Conservation (phyloP, 225 moss, liverwort and hornwort genomes). For the Thuidium tamariscinum region DNA sequence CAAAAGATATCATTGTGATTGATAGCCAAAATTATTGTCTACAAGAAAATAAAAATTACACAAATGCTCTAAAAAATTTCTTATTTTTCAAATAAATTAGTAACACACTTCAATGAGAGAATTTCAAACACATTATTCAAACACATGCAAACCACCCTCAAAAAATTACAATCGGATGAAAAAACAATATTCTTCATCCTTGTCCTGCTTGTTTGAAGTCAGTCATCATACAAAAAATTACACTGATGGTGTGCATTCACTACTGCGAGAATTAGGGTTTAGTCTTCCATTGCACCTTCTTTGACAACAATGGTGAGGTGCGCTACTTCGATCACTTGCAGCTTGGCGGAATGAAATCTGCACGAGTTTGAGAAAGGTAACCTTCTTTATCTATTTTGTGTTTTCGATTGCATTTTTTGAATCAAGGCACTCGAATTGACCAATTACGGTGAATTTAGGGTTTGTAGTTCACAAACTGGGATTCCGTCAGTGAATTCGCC, state of each 20-base stretch:
- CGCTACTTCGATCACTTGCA: neutral
- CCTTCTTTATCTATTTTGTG: neutral
- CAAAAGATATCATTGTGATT: neutral
- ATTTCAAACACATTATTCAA: neutral
- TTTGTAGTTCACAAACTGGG: neutral
- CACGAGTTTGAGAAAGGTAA: neutral
- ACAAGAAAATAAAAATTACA: accelerated
- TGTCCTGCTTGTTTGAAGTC: neutral
- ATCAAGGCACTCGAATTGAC: neutral
- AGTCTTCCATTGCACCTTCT: neutral
- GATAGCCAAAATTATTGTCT: neutral
- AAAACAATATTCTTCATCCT: neutral
- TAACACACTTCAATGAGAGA: neutral
- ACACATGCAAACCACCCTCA: neutral
- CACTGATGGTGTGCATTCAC: neutral
- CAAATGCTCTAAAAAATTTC: neutral
- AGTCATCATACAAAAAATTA: neutral
- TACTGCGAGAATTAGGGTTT: neutral
- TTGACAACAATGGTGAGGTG: neutral
- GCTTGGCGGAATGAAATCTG: neutral
- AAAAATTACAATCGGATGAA: neutral
- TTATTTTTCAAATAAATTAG: neutral
- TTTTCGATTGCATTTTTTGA: neutral
- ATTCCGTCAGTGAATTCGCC: neutral
- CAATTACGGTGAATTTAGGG: neutral